phyloP scores from a whole-genome alignment of 2,329 filamentous ascomycete species.

The Ceratocystiopsis minuta region DNA sequence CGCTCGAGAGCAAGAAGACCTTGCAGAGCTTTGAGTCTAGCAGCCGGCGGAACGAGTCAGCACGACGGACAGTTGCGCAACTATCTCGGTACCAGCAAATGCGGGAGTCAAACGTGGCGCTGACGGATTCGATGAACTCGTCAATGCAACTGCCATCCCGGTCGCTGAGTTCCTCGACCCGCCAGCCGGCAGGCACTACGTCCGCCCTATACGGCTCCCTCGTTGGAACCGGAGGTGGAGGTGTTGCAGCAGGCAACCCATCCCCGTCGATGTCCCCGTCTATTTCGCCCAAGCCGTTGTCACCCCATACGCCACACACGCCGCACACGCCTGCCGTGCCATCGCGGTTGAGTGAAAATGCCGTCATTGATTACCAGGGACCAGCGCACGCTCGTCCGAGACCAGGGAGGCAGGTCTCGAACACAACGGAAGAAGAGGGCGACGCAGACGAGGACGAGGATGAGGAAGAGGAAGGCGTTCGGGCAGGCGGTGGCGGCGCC shows the following conservation, averaged over 20 bases:
- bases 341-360: conserved; percentile 81
- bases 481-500: conserved; percentile 27
- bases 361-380: conserved; percentile 50
- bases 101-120: conserved; percentile 70
- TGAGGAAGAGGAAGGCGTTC: conserved; percentile 15
- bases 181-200: conserved; percentile 33
- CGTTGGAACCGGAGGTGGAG: not conserved
- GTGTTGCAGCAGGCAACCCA: conserved; percentile 9
- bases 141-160: conserved; percentile 70
- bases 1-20: conserved; percentile 78
- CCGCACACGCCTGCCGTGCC: conserved; percentile 90
- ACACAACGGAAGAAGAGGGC: not conserved
- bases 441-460: conserved; percentile 8
- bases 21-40: conserved; percentile 57
- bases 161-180: conserved; percentile 56
- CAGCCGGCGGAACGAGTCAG: conserved; percentile 49
- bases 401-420: not conserved
- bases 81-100: conserved; percentile 74
- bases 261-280: conserved; percentile 60
- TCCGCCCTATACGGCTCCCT: too few species aligned
- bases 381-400: conserved; percentile 10
- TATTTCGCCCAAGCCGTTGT: conserved; percentile 80
- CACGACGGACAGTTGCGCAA: conserved; percentile 60
- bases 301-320: conserved; percentile 79
- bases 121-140: conserved; percentile 87